Conservation (phyloP, 208 protist genomes). For the Trypanosoma lewisi region DNA sequence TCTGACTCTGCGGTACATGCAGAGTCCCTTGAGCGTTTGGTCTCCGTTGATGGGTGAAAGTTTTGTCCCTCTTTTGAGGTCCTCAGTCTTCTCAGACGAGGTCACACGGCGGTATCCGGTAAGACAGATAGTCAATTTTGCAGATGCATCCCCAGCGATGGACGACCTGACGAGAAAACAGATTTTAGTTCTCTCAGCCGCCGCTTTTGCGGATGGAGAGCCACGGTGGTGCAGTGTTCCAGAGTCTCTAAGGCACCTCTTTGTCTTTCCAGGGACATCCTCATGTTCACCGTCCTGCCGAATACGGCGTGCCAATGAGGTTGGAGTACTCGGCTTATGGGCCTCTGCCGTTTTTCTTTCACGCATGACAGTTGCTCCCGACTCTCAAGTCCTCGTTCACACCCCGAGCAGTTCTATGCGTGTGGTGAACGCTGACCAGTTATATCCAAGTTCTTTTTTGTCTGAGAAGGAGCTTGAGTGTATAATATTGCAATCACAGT, state of each 20-base stretch:
- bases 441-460: slow-evolving; percentile 15
- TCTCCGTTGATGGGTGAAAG: slow-evolving; percentile 19
- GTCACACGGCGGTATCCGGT: slow-evolving; percentile 5
- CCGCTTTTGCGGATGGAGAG: slow-evolving; percentile 14
- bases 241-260: slow-evolving; percentile 5
- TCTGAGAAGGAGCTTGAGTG: slow-evolving; percentile 22
- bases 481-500: background rate
- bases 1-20: slow-evolving; percentile 21
- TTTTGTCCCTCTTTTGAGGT: slow-evolving; percentile 10
- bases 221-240: slow-evolving; percentile 12
- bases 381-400: background rate
- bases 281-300: background rate
- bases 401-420: slow-evolving; percentile 12
- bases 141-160: background rate
- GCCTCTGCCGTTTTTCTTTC: slow-evolving; percentile 8
- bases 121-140: background rate
- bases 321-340: slow-evolving; percentile 10
- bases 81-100: background rate
- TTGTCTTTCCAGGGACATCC: slow-evolving; percentile 7
- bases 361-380: background rate
- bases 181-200: slow-evolving; percentile 9
- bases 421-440: slow-evolving; percentile 23
- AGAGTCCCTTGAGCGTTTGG: slow-evolving; percentile 24
- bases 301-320: background rate
- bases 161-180: background rate